Percentiles rank a stretch among this genome's conserved stretches.
Evolutionary conservation across 306 rosid genomes (phyloP).

Genomic region (Crataegus laevigata): DNA sequence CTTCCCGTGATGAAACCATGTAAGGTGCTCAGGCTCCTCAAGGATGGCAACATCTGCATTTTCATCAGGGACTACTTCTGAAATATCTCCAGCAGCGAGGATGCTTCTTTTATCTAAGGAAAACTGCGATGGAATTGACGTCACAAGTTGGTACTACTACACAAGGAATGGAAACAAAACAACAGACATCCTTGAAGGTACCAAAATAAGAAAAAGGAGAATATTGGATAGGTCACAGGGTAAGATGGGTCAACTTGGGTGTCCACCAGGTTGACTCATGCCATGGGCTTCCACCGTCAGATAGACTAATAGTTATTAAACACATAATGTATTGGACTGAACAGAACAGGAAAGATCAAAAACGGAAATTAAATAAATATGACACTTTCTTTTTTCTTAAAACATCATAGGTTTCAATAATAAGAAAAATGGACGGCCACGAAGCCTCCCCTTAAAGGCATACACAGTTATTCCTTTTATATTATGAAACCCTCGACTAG

Average conservation of each 20-base stretch:
- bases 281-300: background rate
- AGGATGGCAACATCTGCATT: slow-evolving; percentile 89
- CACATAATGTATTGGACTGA: background rate
- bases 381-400: background rate
- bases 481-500: background rate
- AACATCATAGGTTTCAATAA: background rate
- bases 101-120: slow-evolving; percentile 83
- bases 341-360: background rate
- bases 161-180: background rate
- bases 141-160: slow-evolving; percentile 15
- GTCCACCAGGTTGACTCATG: background rate
- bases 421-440: background rate
- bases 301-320: background rate
- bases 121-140: slow-evolving; percentile 44
- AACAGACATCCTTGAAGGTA: background rate
- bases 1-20: slow-evolving; percentile 98
- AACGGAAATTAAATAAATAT: background rate
- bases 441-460: background rate
- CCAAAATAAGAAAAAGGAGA: background rate
- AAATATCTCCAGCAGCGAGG: slow-evolving; percentile 88
- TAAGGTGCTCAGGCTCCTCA: slow-evolving; percentile 96
- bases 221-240: background rate
- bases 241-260: background rate
- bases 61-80: slow-evolving; percentile 71
- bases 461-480: background rate